Evolutionary conservation across 1,284 basidiomycete species (phyloP).

Genomic region (Jaminaea rosea): DNA sequence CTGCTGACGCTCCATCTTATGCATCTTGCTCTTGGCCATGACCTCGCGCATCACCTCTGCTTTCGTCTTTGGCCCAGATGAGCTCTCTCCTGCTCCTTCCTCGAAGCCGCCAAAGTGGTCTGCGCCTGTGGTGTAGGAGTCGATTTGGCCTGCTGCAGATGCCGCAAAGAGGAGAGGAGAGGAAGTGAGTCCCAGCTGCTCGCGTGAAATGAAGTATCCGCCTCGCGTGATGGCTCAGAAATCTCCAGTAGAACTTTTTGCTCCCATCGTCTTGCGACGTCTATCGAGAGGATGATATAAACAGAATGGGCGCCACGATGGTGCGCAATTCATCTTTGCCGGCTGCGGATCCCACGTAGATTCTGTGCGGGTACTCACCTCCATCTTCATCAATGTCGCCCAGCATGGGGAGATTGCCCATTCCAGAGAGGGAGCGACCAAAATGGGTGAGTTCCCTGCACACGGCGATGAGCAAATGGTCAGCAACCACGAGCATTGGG

Average conservation of each 20-base stretch:
- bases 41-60: conserved; percentile 97
- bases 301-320: neutral
- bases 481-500: no score
- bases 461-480: no score
- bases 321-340: neutral
- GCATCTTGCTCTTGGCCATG: conserved; percentile 82
- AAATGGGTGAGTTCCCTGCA: conserved; percentile 78
- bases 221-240: conserved; percentile 27
- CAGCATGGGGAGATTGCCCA: conserved; percentile 77
- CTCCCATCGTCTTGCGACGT: neutral
- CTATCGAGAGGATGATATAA: neutral
- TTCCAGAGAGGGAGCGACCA: conserved; percentile 70
- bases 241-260: conserved; percentile 46
- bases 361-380: conserved; percentile 24
- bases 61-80: conserved; percentile 54
- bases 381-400: conserved; percentile 18
- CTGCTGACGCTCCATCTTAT: conserved; percentile 72
- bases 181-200: neutral
- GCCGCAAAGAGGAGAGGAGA: neutral
- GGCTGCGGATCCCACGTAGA: conserved; percentile 14
- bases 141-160: conserved; percentile 12
- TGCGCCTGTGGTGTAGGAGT: conserved; percentile 10
- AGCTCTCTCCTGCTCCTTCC: conserved; percentile 62
- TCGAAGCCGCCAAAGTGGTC: conserved; percentile 72
- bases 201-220: neutral